Conservation (phyloP, 2,329 filamentous ascomycete genomes). For the Alternaria burnsii region DNA sequence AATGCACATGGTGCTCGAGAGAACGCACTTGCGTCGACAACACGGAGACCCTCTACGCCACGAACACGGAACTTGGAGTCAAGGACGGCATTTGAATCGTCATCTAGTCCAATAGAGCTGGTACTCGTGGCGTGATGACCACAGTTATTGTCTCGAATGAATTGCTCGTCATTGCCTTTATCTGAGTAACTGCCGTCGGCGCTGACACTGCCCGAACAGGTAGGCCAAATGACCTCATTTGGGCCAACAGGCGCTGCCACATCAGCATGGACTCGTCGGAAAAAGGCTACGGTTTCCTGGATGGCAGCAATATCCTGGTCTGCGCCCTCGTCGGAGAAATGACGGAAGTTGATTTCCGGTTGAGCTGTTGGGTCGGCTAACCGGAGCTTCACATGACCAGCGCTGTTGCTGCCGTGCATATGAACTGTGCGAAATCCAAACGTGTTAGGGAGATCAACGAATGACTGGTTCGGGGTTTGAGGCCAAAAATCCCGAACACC, state of each 20-base stretch:
- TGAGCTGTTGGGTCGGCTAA: background rate
- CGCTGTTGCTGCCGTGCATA: background rate
- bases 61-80: constrained; percentile 62
- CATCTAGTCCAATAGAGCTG: background rate
- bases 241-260: background rate
- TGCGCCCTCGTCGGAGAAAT: background rate
- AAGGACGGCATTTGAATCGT: background rate
- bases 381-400: background rate
- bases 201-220: background rate
- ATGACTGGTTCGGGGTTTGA: background rate
- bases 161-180: background rate
- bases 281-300: background rate
- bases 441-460: background rate
- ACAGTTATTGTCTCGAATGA: background rate
- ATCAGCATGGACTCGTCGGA: background rate
- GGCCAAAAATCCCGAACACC: background rate
- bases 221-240: too few relatives aligned
- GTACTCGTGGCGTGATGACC: background rate
- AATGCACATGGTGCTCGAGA: background rate
- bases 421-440: background rate
- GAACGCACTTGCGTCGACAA: constrained; percentile 68
- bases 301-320: background rate
- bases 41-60: constrained; percentile 64
- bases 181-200: background rate
- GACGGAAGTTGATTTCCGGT: background rate